phyloP scores from a whole-genome alignment of 805 yeast species.

The Starmerella gropengiesseri region DNA sequence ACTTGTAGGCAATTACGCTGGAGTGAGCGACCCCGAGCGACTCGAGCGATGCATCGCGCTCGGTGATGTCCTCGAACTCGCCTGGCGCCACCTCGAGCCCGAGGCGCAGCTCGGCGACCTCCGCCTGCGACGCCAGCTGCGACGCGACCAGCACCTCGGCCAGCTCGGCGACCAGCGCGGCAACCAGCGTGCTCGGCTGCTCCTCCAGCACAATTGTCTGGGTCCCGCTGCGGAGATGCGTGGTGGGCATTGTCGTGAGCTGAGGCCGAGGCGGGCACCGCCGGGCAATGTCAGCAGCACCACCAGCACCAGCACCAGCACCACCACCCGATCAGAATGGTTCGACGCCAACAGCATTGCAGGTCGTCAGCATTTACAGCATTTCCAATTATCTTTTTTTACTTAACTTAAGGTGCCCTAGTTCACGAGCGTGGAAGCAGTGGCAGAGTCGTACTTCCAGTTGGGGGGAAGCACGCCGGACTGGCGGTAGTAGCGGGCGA shows the following conservation, averaged over 20 bases:
- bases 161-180: slow-evolving; percentile 21
- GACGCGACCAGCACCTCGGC: slow-evolving; percentile 25
- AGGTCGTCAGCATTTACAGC: slow-evolving; percentile 3
- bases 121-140: slow-evolving; percentile 17
- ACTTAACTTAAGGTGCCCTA: slow-evolving; percentile 34
- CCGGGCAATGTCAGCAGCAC: background rate
- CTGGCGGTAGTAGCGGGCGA: slow-evolving; percentile 99
- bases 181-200: slow-evolving; percentile 10
- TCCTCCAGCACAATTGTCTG: slow-evolving; percentile 15
- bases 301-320: too few relatives aligned
- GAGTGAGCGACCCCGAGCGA: slow-evolving; percentile 11
- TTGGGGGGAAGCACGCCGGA: slow-evolving; percentile 98
- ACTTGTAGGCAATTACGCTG: slow-evolving; percentile 18
- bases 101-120: slow-evolving; percentile 20
- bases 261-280: too few relatives aligned
- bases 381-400: slow-evolving; percentile 8
- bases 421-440: slow-evolving; percentile 99
- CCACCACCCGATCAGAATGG: too few relatives aligned
- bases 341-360: background rate
- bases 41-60: slow-evolving; percentile 10
- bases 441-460: slow-evolving; percentile 99
- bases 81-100: slow-evolving; percentile 15
- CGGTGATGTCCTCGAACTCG: slow-evolving; percentile 17
- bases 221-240: slow-evolving; percentile 18
- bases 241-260: slow-evolving; percentile 14